Percentiles rank a stretch among this genome's conserved stretches.
These are phyloP conservation scores for Actinidia chinensis DNA, from an alignment of 179 eudicot species.

Conservation along the genomic window DNA sequence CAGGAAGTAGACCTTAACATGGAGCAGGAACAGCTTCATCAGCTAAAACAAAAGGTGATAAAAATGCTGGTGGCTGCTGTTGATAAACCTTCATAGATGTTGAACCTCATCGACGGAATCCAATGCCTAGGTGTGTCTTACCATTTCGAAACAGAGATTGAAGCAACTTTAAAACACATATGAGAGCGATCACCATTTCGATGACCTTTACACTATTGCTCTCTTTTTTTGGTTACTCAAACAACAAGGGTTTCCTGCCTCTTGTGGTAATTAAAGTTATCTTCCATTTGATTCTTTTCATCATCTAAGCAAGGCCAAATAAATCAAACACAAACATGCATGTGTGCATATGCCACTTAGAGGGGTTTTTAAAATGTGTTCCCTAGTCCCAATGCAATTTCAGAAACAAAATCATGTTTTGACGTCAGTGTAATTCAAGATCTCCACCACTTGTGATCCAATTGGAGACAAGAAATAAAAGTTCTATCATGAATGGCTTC, in stretches of 20 bases:
- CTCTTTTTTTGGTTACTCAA: constrained; percentile 2
- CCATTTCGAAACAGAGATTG: constrained; percentile 5
- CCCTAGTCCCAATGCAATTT: too few species aligned
- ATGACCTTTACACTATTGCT: not conserved
- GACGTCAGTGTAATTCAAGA: too few species aligned
- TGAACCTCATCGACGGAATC: not conserved
- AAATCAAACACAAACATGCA: too few species aligned
- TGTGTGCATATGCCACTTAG: too few species aligned
- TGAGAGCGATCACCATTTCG: not conserved
- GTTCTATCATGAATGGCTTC: too few species aligned
- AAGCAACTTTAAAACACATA: not conserved
- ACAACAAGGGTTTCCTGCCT: not conserved
- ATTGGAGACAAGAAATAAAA: too few species aligned
- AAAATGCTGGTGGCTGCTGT: not conserved
- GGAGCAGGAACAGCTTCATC: not conserved
- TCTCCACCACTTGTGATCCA: too few species aligned
- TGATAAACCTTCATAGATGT: not conserved
- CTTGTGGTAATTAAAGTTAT: constrained; percentile 13
- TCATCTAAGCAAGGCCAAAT: too few species aligned
- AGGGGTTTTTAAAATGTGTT: too few species aligned
- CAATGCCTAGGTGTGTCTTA: constrained; percentile 8
- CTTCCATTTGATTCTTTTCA: too few species aligned
- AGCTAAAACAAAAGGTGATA: constrained; percentile 2
- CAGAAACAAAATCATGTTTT: too few species aligned
- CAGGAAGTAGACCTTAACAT: not conserved